Percentiles rank a stretch among this genome's conserved stretches.
phyloP scores from a whole-genome alignment of 192 early-diverging fungal genomes.

The Piromyces sp. region DNA sequence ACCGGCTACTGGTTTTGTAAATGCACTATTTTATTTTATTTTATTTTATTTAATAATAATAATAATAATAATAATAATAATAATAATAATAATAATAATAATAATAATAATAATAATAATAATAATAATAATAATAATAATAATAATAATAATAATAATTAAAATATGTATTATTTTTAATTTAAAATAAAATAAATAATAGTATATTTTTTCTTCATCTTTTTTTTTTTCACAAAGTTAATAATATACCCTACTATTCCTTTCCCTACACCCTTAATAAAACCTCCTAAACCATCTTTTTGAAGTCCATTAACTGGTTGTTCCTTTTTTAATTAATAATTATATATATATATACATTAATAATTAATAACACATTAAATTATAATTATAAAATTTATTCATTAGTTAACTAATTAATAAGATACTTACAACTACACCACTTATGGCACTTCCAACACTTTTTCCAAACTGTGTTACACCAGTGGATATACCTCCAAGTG shows the following conservation, averaged over 20 bases:
- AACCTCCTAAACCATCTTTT: slow-evolving; percentile 77
- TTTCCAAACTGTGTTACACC: slow-evolving; percentile 71
- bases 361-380: too few species aligned
- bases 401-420: neutral
- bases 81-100: too few species aligned
- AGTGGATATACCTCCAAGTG: slow-evolving; percentile 66
- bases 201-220: too few species aligned
- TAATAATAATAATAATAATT: too few species aligned
- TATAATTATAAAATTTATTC: too few species aligned
- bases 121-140: too few species aligned
- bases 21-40: slow-evolving; percentile 25
- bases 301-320: slow-evolving; percentile 38
- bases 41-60: too few species aligned
- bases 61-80: too few species aligned
- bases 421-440: slow-evolving; percentile 59
- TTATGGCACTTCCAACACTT: slow-evolving; percentile 69
- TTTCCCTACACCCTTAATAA: slow-evolving; percentile 87
- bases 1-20: slow-evolving; percentile 90
- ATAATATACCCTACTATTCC: slow-evolving; percentile 66
- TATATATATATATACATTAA: slow-evolving; percentile 32
- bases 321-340: too few species aligned
- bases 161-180: neutral
- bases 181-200: neutral
- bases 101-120: too few species aligned
- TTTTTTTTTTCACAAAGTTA: too few species aligned